Evolutionary conservation across 345 rosid species (phyloP).

Genomic region (Ricinus communis): DNA sequence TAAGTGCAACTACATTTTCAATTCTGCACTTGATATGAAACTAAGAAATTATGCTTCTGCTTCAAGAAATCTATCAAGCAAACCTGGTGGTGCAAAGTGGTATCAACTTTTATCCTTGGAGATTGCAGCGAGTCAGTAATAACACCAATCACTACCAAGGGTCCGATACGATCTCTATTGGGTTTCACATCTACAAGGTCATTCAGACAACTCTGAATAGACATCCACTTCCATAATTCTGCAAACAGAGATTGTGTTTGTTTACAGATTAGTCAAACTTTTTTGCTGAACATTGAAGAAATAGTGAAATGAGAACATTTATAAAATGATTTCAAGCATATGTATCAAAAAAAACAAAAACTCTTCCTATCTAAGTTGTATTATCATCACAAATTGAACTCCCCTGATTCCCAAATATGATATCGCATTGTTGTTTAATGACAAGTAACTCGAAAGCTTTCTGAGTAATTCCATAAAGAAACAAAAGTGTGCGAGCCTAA

Average conservation of each 20-base stretch:
- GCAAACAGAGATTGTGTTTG: conserved; percentile 22
- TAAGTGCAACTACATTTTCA: neutral
- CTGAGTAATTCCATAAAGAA: no score
- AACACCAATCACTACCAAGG: conserved; percentile 50
- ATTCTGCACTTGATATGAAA: neutral
- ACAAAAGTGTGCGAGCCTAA: no score
- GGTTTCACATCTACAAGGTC: conserved; percentile 56
- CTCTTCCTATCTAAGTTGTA: neutral
- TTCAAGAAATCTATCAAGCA: conserved; percentile 10
- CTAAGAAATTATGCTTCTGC: neutral
- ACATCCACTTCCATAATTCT: conserved; percentile 69
- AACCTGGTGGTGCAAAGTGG: conserved; percentile 63
- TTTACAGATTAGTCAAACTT: neutral
- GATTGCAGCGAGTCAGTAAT: conserved; percentile 42
- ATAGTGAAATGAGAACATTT: neutral
- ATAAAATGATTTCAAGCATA: neutral
- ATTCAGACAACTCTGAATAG: conserved; percentile 51
- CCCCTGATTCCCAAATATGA: no score
- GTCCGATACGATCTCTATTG: conserved; percentile 64
- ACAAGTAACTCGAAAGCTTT: no score
- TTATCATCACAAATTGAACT: neutral
- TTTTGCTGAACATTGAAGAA: neutral
- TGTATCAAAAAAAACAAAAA: neutral
- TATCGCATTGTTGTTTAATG: no score
- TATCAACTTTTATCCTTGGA: conserved; percentile 34